Conservation (phyloP, 495 filamentous ascomycete genomes). For the Choiromyces venosus region DNA sequence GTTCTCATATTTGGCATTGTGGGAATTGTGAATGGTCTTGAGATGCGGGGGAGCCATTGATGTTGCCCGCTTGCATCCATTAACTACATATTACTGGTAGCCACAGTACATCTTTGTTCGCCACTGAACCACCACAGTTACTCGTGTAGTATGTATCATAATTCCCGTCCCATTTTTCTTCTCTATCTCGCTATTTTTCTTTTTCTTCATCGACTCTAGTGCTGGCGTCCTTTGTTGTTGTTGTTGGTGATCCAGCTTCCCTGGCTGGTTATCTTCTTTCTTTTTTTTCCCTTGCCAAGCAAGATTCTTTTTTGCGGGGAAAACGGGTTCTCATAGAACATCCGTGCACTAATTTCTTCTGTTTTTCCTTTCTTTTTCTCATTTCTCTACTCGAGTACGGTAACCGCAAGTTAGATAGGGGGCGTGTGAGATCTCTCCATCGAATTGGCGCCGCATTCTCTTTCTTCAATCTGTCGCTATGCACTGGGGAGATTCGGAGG, state of each 20-base stretch:
- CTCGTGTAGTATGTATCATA: neutral
- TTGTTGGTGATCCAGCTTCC: neutral
- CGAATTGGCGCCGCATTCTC: neutral
- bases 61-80: slow-evolving; percentile 6
- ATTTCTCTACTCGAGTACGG: too few relatives aligned
- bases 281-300: neutral
- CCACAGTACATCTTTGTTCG: neutral
- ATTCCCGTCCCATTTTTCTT: neutral
- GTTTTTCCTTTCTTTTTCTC: neutral
- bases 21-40: too few relatives aligned
- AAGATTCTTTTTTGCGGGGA: neutral
- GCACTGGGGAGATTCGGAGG: neutral
- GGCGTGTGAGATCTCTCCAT: neutral
- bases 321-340: neutral
- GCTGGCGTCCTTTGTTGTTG: neutral
- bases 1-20: too few relatives aligned
- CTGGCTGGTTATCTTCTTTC: neutral
- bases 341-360: neutral
- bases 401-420: neutral
- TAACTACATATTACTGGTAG: neutral
- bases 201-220: neutral
- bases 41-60: slow-evolving; percentile 6
- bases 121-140: neutral
- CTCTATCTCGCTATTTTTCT: neutral
- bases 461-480: neutral